Evolutionary conservation across 2,329 filamentous ascomycete genomes (phyloP).

Genomic region (Didymella arachidicola): DNA sequence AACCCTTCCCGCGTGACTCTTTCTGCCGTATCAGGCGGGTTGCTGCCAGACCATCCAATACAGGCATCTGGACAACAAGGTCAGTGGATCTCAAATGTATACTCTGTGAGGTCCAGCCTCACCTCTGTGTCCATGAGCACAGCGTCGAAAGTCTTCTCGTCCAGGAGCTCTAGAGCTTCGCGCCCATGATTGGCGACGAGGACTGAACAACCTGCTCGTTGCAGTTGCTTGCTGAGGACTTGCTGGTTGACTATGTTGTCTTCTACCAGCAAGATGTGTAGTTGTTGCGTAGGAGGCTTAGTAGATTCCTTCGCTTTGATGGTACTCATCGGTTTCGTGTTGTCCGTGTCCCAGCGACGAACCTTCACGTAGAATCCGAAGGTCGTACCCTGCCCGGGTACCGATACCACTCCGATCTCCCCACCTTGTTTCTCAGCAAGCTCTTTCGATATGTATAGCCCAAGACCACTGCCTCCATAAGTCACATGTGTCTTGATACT

Average conservation of each 20-base stretch:
- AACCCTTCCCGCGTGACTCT: not conserved
- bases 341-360: constrained; percentile 9
- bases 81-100: constrained; percentile 7
- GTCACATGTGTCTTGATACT: constrained; percentile 36
- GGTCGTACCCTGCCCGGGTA: constrained; percentile 25
- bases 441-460: constrained; percentile 36
- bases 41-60: constrained; percentile 36
- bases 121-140: constrained; percentile 58
- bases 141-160: constrained; percentile 38
- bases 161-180: constrained; percentile 46
- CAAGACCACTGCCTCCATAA: constrained; percentile 48
- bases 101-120: not conserved
- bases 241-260: constrained; percentile 52
- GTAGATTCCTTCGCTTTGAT: not conserved
- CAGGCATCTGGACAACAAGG: constrained; percentile 32
- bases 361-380: constrained; percentile 37
- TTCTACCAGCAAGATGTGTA: constrained; percentile 48
- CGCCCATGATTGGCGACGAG: constrained; percentile 47
- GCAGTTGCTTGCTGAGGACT: constrained; percentile 45
- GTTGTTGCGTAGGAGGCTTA: not conserved
- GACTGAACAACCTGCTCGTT: constrained; percentile 41
- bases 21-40: constrained; percentile 33
- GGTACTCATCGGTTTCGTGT: not conserved
- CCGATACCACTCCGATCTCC: constrained; percentile 29
- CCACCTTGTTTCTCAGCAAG: constrained; percentile 39